phyloP scores from a whole-genome alignment of 495 filamentous ascomycete species.

The Cercophora sp. region DNA sequence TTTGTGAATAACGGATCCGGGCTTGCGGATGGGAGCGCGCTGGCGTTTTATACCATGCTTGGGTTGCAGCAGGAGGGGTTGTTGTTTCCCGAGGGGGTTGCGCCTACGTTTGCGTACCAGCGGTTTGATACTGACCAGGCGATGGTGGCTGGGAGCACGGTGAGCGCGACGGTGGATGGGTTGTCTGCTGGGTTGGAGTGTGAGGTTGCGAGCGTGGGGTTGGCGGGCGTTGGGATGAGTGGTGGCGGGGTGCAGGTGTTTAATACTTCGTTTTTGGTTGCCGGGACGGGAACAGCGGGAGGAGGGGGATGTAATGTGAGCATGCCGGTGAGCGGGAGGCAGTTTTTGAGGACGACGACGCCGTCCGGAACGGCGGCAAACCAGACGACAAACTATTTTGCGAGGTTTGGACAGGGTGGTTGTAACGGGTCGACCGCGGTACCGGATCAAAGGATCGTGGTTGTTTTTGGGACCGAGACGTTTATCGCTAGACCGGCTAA shows the following conservation, averaged over 20 bases:
- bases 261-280: slow-evolving; percentile 13
- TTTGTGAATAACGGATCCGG: slow-evolving; percentile 17
- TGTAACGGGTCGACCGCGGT: slow-evolving; percentile 12
- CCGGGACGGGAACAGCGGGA: too few species aligned
- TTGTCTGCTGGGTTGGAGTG: slow-evolving; percentile 22
- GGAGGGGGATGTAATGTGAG: slow-evolving; percentile 10
- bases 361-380: neutral
- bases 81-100: slow-evolving; percentile 20
- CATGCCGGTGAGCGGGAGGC: slow-evolving; percentile 11
- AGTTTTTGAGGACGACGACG: slow-evolving; percentile 6
- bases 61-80: slow-evolving; percentile 16
- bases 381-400: slow-evolving; percentile 12
- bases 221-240: slow-evolving; percentile 8
- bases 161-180: slow-evolving; percentile 22
- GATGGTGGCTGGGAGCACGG: slow-evolving; percentile 10
- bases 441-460: slow-evolving; percentile 21
- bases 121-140: slow-evolving; percentile 15
- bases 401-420: slow-evolving; percentile 14
- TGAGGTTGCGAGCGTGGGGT: slow-evolving; percentile 15
- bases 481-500: slow-evolving; percentile 11
- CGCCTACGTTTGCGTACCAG: slow-evolving; percentile 21
- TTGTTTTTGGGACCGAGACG: slow-evolving; percentile 15
- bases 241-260: slow-evolving; percentile 15
- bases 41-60: slow-evolving; percentile 22
- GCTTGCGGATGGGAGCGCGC: slow-evolving; percentile 8